Evolutionary conservation across 768 basidiomycete genomes (phyloP), one percentile per base, ranked within the genome.

Genomic region (Hericium coralloides): DNA sequence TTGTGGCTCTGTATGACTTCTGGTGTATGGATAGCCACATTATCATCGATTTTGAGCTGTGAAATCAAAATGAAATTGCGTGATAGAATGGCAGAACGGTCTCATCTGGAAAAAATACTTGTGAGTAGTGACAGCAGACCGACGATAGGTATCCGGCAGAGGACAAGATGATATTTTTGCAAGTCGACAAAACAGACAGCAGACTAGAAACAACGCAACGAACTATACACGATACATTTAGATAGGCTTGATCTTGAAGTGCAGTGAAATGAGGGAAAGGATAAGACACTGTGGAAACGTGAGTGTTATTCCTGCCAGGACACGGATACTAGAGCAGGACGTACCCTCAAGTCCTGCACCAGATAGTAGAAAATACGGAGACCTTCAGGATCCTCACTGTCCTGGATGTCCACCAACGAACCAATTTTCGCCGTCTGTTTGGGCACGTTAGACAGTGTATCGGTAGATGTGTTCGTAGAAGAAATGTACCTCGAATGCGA

Each of bases 201-300:
- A 45, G 49, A 53, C 12, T 43, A 52, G 17, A 37, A 55, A 53
- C 38, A n/a, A 25, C 5, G 14, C 14, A 15, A 53, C 15, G 26
- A 4, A 7, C 10, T 14, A 17, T 38, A 41, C 23, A 20, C 22
- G 20, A 41, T 31, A 53, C 37, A 38, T 54, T 74, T 83, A 93
- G 64, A 93, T 98, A 15, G 97, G 97, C 79, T 99, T 98, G 80
- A 99, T 98, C 77, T 98, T 98, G 87, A 99, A 98, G 78, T 99
- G 95, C 38, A 99, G 82, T 2, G 93, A 92, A 69, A 99, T 98
- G 60, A 99, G 81, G 9, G 97, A 98, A 72, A 98, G 97, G 64
- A 99, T 95, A 59, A 98, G 81, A 73, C 95, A 98, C 95, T 99
- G 65, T 6, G 31, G 23, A 17, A 0, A 22, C 20, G 53, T 31